Evolutionary conservation across 1,139 yeast species (phyloP), one percentile per base, ranked within the genome.

Genomic region (Citeromyces siamensis): DNA sequence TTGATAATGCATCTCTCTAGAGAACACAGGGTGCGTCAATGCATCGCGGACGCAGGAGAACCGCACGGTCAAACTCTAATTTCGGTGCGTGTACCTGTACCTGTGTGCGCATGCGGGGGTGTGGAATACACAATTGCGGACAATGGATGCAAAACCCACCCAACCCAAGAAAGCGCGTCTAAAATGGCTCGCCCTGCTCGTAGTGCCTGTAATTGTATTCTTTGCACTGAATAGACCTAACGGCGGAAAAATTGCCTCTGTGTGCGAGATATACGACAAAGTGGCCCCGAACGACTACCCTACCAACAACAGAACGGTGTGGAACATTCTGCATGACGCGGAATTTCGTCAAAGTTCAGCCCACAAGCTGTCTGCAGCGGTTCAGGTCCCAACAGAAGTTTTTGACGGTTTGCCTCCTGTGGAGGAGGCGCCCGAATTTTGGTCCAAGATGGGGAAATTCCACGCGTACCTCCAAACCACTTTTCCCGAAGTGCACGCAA

Each of bases 351-450:
- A 59, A 13, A 36, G 46, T 3, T 64, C 78, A 0, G 61, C 67
- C 19, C 46, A 52, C 9, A 66, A 64, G 44, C 56, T 75, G 32
- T 54, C 68, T 6, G 73, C 71, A 9, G 76, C 86, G 2, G 62
- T 82, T 21, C 64, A 64, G 46, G 59, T 78, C 35, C 75, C 82
- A 13, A 78, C 90, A 5, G 75, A 71, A 46, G 66, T 73, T 13
- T 71, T 60, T 42, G 93, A 81, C 50, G 62, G 60, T 33, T 12
- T 47, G 50, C 20, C 66, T 64, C 67, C 29, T 4, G 45, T 45
- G n/a, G 44, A 41, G 16, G 46, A 43, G 6, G 47, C 43, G 12
- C 66, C 68, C 2, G 59, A 58, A 37, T 47, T 52, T 17, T 66
- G 69, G 66, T 42, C 45, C 3, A 61, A 63, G 39, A 66, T 69